A percentile compares a stretch with the other conserved stretches of the same genome.
phyloP scores from a whole-genome alignment of 2,329 filamentous ascomycete genomes.

The Alternaria rosae region DNA sequence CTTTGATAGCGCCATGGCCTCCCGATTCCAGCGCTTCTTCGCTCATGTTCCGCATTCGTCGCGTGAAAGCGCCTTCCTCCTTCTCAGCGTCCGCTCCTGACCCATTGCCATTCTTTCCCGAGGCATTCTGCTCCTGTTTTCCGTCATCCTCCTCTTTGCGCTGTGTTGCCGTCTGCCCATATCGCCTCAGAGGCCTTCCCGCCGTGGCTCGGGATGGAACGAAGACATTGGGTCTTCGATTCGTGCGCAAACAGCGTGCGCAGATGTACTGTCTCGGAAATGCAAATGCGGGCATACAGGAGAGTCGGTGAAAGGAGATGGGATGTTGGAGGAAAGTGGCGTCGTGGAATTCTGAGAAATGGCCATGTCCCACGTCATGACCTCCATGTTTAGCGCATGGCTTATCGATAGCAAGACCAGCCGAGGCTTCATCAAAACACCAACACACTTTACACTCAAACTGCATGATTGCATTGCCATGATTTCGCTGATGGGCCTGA shows the following conservation, averaged over 20 bases:
- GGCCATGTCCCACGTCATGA: conserved; percentile 21
- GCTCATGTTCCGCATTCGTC: conserved; percentile 66
- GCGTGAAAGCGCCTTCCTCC: conserved; percentile 63
- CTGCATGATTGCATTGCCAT: neutral
- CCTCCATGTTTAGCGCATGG: conserved; percentile 8
- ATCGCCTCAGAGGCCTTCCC: conserved; percentile 23
- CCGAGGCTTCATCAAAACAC: neutral
- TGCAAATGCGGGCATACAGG: conserved; percentile 42
- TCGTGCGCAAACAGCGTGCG: conserved; percentile 52
- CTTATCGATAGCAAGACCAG: conserved; percentile 13
- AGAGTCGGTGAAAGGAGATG: conserved; percentile 1
- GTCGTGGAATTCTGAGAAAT: neutral
- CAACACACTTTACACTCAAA: neutral
- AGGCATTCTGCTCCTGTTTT: conserved; percentile 25
- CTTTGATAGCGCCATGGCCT: conserved; percentile 62
- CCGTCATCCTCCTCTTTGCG: conserved; percentile 18
- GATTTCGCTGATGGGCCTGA: accelerated
- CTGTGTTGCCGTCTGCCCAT: conserved; percentile 31
- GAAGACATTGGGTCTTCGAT: conserved; percentile 19
- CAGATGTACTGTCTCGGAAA: conserved; percentile 39
- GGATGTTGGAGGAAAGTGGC: neutral
- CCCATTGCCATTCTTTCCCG: neutral
- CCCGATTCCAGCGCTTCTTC: conserved; percentile 65
- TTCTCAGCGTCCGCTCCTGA: conserved; percentile 18
- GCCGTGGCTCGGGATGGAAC: conserved; percentile 15